Conservation (phyloP, 1,284 basidiomycete genomes). For the Marasmius tenuissimus region DNA sequence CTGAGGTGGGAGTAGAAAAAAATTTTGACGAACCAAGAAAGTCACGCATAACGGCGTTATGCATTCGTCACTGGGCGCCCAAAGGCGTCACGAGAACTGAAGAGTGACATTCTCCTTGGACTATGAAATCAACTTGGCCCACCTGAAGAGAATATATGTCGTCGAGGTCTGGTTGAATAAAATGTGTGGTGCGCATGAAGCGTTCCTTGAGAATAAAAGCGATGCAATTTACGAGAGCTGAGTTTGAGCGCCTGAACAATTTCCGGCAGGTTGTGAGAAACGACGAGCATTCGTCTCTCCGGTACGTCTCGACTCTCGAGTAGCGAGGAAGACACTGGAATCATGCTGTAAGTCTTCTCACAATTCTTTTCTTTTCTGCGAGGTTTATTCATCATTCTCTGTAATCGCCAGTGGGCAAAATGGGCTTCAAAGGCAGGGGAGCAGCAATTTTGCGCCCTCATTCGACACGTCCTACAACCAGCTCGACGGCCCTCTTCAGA, state of each 20-base stretch:
- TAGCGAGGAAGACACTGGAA: background rate
- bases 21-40: background rate
- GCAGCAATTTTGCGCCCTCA: slow-evolving; percentile 29
- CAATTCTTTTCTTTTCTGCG: background rate
- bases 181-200: too few relatives aligned
- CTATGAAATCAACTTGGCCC: too few relatives aligned
- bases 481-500: slow-evolving; percentile 57
- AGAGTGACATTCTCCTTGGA: too few relatives aligned
- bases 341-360: background rate
- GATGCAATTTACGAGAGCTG: background rate
- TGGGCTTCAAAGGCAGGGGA: slow-evolving; percentile 25
- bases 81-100: too few relatives aligned
- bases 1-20: slow-evolving; percentile 11
- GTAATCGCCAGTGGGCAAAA: background rate
- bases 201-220: too few relatives aligned
- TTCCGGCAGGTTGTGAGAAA: background rate
- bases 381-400: slow-evolving; percentile 4
- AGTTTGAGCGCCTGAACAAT: background rate
- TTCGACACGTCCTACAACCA: slow-evolving; percentile 32
- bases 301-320: background rate
- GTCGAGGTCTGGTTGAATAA: too few relatives aligned
- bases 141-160: too few relatives aligned
- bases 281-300: background rate
- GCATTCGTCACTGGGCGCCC: too few relatives aligned
- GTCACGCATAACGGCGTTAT: background rate